phyloP scores from a whole-genome alignment of 768 basidiomycete species.

The Atractiella rhizophila region DNA sequence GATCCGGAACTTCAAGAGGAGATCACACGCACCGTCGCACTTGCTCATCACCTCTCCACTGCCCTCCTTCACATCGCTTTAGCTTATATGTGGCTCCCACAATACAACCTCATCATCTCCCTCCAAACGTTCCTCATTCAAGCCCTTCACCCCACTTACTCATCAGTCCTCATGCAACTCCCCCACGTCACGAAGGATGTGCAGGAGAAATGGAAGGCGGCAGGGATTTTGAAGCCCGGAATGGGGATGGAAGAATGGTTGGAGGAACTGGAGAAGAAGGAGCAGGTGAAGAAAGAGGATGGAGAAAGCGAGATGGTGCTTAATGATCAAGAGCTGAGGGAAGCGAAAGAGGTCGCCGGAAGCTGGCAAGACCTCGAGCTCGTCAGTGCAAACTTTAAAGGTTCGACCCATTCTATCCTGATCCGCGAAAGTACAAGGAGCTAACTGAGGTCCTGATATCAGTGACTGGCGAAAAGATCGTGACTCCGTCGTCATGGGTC shows the following conservation, averaged over 20 bases:
- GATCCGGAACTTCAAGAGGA: conserved; percentile 31
- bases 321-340: conserved; percentile 14
- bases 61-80: conserved; percentile 59
- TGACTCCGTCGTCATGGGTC: conserved; percentile 71
- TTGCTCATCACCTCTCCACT: background rate
- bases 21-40: conserved; percentile 27
- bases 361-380: conserved; percentile 55
- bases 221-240: conserved; percentile 15
- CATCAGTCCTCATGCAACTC: conserved; percentile 39
- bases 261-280: conserved; percentile 7
- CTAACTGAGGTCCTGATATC: too few relatives aligned
- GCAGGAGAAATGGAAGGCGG: too few relatives aligned
- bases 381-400: conserved; percentile 61
- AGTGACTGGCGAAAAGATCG: conserved; percentile 61
- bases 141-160: conserved; percentile 30
- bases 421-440: too few relatives aligned
- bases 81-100: conserved; percentile 66
- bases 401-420: conserved; percentile 24
- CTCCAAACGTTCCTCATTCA: conserved; percentile 63
- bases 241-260: conserved; percentile 10
- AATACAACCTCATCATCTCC: conserved; percentile 52
- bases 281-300: conserved; percentile 10
- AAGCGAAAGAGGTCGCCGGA: conserved; percentile 38
- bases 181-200: conserved; percentile 38
- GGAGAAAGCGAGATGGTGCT: conserved; percentile 6